A percentile compares a stretch with the other conserved stretches of the same genome.
These are phyloP conservation scores for Hypoxylon subgilvum DNA, from an alignment of 495 filamentous ascomycete genomes.

Conservation along the genomic window DNA sequence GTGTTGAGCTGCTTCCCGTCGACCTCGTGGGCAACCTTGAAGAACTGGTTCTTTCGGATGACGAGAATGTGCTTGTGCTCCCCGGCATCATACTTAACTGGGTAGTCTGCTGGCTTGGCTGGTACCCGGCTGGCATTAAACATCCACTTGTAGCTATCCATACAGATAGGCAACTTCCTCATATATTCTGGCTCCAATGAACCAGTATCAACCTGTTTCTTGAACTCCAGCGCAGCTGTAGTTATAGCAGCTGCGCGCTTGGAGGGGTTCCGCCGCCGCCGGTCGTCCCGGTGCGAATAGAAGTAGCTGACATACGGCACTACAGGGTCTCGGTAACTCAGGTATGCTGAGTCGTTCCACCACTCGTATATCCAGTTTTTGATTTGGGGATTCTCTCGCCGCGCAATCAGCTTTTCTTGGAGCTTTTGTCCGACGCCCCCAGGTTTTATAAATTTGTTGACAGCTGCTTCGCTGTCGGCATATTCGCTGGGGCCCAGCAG, in stretches of 20 bases:
- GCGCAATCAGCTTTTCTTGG: conserved; percentile 84
- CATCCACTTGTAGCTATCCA: conserved; percentile 99
- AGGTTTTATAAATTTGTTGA: conserved; percentile 80
- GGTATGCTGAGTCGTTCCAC: conserved; percentile 96
- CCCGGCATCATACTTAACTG: conserved; percentile 75
- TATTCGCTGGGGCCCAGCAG: conserved; percentile 76
- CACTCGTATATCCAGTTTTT: conserved; percentile 97
- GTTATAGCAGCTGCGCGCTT: conserved; percentile 92
- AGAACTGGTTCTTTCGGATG: conserved; percentile 95
- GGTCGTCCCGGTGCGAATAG: conserved; percentile 96
- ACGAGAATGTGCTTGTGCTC: conserved; percentile 86
- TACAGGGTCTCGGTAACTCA: conserved; percentile 91
- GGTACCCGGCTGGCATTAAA: conserved; percentile 93
- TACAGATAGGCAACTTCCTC: conserved; percentile 92
- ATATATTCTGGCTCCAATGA: conserved; percentile 97
- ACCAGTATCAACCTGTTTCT: conserved; percentile 82
- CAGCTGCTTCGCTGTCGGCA: conserved; percentile 77
- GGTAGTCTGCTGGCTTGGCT: conserved; percentile 79
- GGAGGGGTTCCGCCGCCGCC: conserved; percentile 81
- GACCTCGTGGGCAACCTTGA: conserved; percentile 79
- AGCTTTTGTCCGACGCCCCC: conserved; percentile 82
- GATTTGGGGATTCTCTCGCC: conserved; percentile 78
- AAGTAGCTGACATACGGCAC: conserved; percentile 99
- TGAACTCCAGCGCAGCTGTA: conserved; percentile 86
- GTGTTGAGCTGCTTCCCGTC: conserved; percentile 83